Evolutionary conservation across 2,329 filamentous ascomycete genomes (phyloP), one percentile per base, ranked within the genome.

Genomic region (Clathrospora elynae): DNA sequence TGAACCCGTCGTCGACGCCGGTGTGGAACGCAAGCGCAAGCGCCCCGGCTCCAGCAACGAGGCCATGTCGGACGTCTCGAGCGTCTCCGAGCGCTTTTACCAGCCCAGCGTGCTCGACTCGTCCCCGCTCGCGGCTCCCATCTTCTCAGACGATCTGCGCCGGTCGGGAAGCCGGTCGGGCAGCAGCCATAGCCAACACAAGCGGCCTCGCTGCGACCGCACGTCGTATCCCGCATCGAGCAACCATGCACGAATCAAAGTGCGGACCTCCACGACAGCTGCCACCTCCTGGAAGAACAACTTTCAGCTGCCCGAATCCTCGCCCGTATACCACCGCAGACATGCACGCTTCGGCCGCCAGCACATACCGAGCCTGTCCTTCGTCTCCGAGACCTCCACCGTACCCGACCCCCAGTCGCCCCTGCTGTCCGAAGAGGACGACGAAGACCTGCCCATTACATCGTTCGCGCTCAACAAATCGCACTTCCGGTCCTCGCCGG

Each of bases 41-140:
- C 81, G 87, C 59, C 78, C 85, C 40, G 76, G 77, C 54, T 78
- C 75, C 56, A 77, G 78, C 60, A 86, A 84, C 64, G 90, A 95
- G 62, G 82, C 86, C 52, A 78, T 90, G 49, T 95, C 90, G 54
- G 90, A 95, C 73, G 90, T 89, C 17, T 95, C 90, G 2, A 89
- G 84, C 66, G 80, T 87, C 51, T 93, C 90, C 43, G 89, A 90
- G 58, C 78, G 88, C 49, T 83, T 84, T 45, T 88, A 87, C 64
- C 83, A 84, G 19, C 76, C 80, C 34, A 78, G 79, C 59, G 75
- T 81, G 23, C 80, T 95, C 61, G 89, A 88, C 76, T 95, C 90
- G 61, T 95, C 90, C 35, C 89, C 90, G 36, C 80, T 95, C 63
- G 90, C 90, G 64, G 85, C 84, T 11, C 83, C 89, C 38, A 79